Evolutionary conservation across 306 rosid genomes (phyloP).

Genomic region (Abrus pulchellus): DNA sequence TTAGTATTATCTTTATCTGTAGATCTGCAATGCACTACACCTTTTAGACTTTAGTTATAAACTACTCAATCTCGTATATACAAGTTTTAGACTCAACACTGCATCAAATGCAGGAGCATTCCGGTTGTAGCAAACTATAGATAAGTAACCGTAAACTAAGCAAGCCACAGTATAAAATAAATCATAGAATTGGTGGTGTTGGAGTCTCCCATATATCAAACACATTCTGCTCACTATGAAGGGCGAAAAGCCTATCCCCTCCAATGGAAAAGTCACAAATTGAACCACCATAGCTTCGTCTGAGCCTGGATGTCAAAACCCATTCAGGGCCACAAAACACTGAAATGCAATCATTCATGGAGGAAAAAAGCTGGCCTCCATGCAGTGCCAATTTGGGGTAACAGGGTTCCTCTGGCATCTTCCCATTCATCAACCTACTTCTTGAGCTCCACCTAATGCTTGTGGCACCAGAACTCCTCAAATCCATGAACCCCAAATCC

Average conservation of each 20-base stretch:
- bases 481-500: conserved; percentile 92
- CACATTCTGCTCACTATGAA: conserved; percentile 93
- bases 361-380: conserved; percentile 92
- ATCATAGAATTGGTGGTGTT: conserved; percentile 71
- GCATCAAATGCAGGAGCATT: conserved; percentile 40
- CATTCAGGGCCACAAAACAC: conserved; percentile 94
- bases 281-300: conserved; percentile 87
- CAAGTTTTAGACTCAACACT: conserved; percentile 41
- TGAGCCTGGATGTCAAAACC: conserved; percentile 86
- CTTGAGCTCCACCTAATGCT: conserved; percentile 93
- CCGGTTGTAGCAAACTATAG: conserved; percentile 43
- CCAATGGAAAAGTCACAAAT: conserved; percentile 96
- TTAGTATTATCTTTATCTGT: conserved; percentile 18
- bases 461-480: conserved; percentile 68
- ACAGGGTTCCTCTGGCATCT: conserved; percentile 92
- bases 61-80: conserved; percentile 46
- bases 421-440: conserved; percentile 84
- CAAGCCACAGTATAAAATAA: conserved; percentile 34
- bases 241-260: conserved; percentile 93
- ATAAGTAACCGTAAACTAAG: conserved; percentile 32
- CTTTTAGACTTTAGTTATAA: conserved; percentile 25
- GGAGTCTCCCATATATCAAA: conserved; percentile 98
- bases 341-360: conserved; percentile 92
- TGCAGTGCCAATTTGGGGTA: conserved; percentile 89
- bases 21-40: conserved; percentile 40